Evolutionary conservation across 129 eudicot genomes (phyloP).

Genomic region (Flaveria brownii): DNA sequence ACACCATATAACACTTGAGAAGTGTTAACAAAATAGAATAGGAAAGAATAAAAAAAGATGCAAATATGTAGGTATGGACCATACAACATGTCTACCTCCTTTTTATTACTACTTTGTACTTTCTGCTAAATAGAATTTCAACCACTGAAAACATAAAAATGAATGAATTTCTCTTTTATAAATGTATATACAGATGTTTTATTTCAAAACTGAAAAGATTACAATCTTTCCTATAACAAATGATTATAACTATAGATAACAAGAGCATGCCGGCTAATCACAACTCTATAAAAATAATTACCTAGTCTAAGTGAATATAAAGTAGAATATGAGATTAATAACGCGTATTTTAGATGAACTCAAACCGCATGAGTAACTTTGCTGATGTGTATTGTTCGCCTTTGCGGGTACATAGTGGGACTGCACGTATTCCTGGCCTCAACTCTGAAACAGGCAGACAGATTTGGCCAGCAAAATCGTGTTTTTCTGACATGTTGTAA

Average conservation of each 20-base stretch:
- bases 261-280: constrained; percentile 21
- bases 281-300: constrained; percentile 22
- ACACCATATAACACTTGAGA: constrained; percentile 17
- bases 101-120: background rate
- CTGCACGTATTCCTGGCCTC: constrained; percentile 67
- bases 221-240: constrained; percentile 34
- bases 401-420: constrained; percentile 62
- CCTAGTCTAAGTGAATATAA: constrained; percentile 26
- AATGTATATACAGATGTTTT: constrained; percentile 22
- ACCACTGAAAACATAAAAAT: constrained; percentile 19
- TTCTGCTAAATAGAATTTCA: background rate
- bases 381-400: constrained; percentile 60
- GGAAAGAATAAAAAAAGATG: background rate
- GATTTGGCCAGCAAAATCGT: constrained; percentile 85
- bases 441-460: constrained; percentile 77
- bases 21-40: background rate
- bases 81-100: background rate
- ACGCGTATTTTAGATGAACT: constrained; percentile 36
- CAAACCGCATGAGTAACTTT: constrained; percentile 76
- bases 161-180: constrained; percentile 16
- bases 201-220: constrained; percentile 28
- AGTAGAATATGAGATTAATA: background rate
- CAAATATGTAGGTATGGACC: background rate
- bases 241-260: constrained; percentile 17
- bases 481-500: constrained; percentile 57